These are phyloP conservation scores for Epichloe sylvatica DNA, from an alignment of 2,329 filamentous ascomycete genomes.

Conservation along the genomic window DNA sequence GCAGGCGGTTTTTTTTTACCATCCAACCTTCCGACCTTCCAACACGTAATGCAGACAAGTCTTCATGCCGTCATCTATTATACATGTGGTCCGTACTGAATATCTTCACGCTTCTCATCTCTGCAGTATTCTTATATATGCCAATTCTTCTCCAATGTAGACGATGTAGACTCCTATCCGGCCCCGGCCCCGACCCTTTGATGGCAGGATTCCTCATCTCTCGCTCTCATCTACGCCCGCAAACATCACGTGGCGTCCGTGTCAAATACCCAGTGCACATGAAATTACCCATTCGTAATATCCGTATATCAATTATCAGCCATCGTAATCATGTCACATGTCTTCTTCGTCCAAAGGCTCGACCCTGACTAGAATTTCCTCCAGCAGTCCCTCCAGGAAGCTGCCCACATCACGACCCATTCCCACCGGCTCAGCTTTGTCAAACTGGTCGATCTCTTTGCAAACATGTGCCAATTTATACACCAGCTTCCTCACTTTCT, in stretches of 20 bases:
- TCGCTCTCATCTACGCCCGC: neutral
- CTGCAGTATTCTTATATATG: too few species aligned
- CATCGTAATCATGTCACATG: conserved; percentile 10
- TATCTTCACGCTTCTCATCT: too few species aligned
- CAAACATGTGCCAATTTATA: conserved; percentile 73
- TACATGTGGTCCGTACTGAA: too few species aligned
- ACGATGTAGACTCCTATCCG: too few species aligned
- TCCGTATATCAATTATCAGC: neutral
- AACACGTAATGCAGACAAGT: too few species aligned
- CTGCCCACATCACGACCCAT: conserved; percentile 86
- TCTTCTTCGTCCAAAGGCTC: conserved; percentile 74
- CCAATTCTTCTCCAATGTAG: too few species aligned
- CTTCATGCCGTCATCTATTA: too few species aligned
- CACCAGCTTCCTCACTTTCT: conserved; percentile 67
- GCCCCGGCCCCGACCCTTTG: too few species aligned
- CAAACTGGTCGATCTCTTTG: conserved; percentile 78
- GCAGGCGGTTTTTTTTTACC: too few species aligned
- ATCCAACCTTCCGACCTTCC: too few species aligned
- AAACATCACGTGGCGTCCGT: neutral
- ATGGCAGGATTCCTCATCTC: neutral
- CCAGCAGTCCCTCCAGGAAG: conserved; percentile 81
- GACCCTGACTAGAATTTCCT: conserved; percentile 84
- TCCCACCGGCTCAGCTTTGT: conserved; percentile 73
- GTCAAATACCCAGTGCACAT: too few species aligned
- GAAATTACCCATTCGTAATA: too few species aligned